Percentiles rank a stretch among this genome's conserved stretches.
These are phyloP conservation scores for Atkinsonella hypoxylon DNA, from an alignment of 2,329 filamentous ascomycete genomes.

Conservation along the genomic window DNA sequence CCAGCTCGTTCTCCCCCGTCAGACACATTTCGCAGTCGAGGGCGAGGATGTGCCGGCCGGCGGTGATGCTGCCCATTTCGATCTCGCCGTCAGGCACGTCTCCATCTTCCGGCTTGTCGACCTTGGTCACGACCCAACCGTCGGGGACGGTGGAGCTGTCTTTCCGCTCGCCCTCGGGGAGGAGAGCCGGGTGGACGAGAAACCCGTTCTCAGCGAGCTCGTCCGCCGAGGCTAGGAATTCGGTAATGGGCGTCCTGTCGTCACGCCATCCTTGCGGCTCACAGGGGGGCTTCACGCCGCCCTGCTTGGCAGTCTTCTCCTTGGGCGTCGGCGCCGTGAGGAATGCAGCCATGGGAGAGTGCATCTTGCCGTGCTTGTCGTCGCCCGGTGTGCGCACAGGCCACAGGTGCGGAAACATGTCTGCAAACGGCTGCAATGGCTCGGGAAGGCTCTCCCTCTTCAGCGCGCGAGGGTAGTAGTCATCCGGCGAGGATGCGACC, in stretches of 20 bases:
- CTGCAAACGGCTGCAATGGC: constrained; percentile 53
- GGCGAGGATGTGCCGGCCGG: constrained; percentile 65
- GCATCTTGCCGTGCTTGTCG: constrained; percentile 64
- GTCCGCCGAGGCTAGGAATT: constrained; percentile 59
- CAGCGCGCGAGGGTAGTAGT: constrained; percentile 46
- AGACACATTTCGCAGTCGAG: constrained; percentile 98
- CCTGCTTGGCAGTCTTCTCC: constrained; percentile 46
- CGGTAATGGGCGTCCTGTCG: constrained; percentile 68
- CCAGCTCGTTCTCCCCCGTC: constrained; percentile 66
- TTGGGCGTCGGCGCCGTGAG: constrained; percentile 63
- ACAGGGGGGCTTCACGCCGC: constrained; percentile 45
- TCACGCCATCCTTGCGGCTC: constrained; percentile 59
- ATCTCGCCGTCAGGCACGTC: constrained; percentile 57
- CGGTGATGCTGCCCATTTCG: constrained; percentile 71
- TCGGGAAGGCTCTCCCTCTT: constrained; percentile 38
- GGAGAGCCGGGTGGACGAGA: constrained; percentile 66
- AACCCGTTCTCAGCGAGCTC: constrained; percentile 79
- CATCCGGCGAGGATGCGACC: constrained; percentile 37
- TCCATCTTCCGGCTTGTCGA: constrained; percentile 55
- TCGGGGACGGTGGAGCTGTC: constrained; percentile 42
- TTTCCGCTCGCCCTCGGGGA: constrained; percentile 44
- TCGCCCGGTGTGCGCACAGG: constrained; percentile 81
- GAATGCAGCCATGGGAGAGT: constrained; percentile 80
- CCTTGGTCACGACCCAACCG: constrained; percentile 75
- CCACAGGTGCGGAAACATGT: constrained; percentile 83